Evolutionary conservation across 1,139 yeast genomes (phyloP).

Genomic region (Saccharomycopsis hybrid): DNA sequence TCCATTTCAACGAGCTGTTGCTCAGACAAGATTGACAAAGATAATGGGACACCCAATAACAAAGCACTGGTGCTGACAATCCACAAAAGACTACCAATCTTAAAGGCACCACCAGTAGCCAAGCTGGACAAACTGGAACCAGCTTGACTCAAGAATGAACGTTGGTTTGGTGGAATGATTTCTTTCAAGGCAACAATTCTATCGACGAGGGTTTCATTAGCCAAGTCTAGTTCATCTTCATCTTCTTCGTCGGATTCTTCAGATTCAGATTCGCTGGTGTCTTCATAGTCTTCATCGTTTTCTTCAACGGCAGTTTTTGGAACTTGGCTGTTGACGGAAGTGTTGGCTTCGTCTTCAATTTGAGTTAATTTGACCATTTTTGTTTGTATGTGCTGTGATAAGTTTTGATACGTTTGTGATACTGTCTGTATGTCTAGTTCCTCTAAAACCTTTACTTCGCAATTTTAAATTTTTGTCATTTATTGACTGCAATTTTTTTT

Average conservation of each 20-base stretch:
- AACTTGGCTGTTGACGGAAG: constrained; percentile 26
- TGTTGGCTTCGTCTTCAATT: constrained; percentile 49
- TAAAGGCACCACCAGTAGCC: constrained; percentile 42
- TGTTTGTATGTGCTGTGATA: not conserved
- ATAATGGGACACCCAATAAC: constrained; percentile 86
- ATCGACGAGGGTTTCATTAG: constrained; percentile 77
- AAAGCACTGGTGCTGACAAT: constrained; percentile 75
- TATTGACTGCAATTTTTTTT: not conserved
- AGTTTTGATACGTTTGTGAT: not conserved
- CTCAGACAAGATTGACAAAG: constrained; percentile 84
- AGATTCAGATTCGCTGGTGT: constrained; percentile 33
- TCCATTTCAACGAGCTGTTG: constrained; percentile 93
- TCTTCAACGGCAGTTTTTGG: constrained; percentile 25
- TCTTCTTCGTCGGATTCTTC: constrained; percentile 54
- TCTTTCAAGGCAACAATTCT: constrained; percentile 89
- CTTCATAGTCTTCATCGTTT: constrained; percentile 31
- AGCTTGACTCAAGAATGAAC: constrained; percentile 34
- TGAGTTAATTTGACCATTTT: constrained; percentile 71
- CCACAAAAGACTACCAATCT: constrained; percentile 79
- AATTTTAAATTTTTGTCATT: not conserved
- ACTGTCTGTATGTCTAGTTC: not conserved
- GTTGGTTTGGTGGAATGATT: constrained; percentile 82
- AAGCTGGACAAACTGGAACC: constrained; percentile 33
- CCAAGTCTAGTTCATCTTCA: constrained; percentile 69
- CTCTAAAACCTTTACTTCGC: not conserved